Base-by-base conservation (phyloP, 768 basidiomycete genomes). In the Boletus subparvulus region DNA sequence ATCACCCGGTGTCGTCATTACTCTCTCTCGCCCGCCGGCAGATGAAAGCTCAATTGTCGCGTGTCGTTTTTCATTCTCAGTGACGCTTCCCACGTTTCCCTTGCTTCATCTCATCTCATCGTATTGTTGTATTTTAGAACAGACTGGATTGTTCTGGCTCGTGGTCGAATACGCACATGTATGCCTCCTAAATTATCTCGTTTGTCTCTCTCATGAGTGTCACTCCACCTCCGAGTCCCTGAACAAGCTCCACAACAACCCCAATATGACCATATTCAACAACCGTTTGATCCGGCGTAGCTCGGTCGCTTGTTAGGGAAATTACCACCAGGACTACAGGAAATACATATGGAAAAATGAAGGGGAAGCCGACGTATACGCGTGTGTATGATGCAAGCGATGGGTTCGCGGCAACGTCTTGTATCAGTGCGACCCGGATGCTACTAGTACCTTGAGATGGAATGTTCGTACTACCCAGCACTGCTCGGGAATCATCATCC, bases 361-460 rank as follows among this genome's bases (percentile, higher is more conserved):
- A 47, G 26, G 26, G 14, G 32, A 12, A 6, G 10, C 24, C 14
- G 36, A 43, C 16, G 6, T 7, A 47, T 21, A n/a, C n/a, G n/a
- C 49, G 13, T 52, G 46, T 28, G 30, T n/a, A 28, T n/a, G 50
- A 35, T 26, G 41, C 21, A 21, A 33, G 11, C 17, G 28, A 40
- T 43, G 37, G 21, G 26, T 55, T 60, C 46, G 50, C 51, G 58
- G 58, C 33, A 19, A 53, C n/a, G 24, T 48, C 6, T 26, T 30
- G 43, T 26, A 16, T 30, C 28, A n/a, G 11, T 17, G 47, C 17
- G 33, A 36, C 10, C 10, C 47, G 39, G 36, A 44, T 16, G 19
- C 26, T 28, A 28, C 6, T 28, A 28, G 4, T 28, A 28, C 26
- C 26, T 28, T 61, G 28, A 17, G 50, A 60, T 17, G 28, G 26